Percentiles rank a stretch among this genome's conserved stretches.
phyloP scores from a whole-genome alignment of 2,329 filamentous ascomycete species.

The Aureobasidium sp. region DNA sequence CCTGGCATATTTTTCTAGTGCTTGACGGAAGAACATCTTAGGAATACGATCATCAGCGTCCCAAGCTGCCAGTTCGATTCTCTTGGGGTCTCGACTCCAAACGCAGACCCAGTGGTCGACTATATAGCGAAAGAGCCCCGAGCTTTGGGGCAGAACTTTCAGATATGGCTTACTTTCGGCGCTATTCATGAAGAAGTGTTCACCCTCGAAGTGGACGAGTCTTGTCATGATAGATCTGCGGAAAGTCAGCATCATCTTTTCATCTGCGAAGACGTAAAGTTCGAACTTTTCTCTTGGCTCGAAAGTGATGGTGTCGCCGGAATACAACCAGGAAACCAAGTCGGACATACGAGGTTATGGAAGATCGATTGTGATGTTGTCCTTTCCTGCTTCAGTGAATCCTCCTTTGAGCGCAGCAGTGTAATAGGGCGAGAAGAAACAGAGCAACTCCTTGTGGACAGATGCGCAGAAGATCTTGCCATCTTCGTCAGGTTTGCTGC shows the following conservation, averaged over 20 bases:
- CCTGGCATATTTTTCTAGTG: background rate
- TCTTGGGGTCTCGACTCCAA: background rate
- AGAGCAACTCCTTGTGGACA: background rate
- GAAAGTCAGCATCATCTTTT: background rate
- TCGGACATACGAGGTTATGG: accelerated
- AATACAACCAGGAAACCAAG: background rate
- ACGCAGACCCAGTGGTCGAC: background rate
- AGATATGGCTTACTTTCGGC: no score
- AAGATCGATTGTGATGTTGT: background rate
- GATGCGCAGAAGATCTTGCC: background rate
- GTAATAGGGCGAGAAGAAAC: constrained; percentile 4
- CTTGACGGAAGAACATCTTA: background rate
- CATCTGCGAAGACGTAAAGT: background rate
- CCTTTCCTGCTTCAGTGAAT: background rate
- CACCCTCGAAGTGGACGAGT: no score
- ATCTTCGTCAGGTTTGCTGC: background rate
- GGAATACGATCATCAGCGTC: background rate
- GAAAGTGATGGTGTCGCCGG: background rate
- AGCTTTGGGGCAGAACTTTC: no score
- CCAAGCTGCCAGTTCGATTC: background rate
- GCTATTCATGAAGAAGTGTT: no score
- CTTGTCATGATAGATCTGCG: background rate
- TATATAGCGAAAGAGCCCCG: no score
- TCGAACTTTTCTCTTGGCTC: background rate
- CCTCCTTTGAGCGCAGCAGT: background rate